Percentiles rank a stretch among this genome's conserved stretches.
Conservation (phyloP, 1,284 basidiomycete species). For the Ustilago tritici region DNA sequence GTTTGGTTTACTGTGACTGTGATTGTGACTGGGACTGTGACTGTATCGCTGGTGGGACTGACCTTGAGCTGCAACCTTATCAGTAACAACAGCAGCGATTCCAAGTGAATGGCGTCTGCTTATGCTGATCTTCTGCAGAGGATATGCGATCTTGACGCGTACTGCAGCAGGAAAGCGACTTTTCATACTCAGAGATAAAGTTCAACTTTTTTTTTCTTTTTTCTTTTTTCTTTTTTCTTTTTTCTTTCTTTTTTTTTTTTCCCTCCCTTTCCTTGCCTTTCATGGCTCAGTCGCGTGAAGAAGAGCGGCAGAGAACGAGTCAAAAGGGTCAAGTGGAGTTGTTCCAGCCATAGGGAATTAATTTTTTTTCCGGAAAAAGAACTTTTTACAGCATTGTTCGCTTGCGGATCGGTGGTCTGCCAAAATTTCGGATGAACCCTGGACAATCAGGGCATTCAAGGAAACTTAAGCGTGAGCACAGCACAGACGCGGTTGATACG, state of each 20-base stretch:
- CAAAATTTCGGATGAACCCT: slow-evolving; percentile 36
- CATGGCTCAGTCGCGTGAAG: slow-evolving; percentile 6
- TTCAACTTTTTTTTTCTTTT: neutral
- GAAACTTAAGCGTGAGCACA: neutral
- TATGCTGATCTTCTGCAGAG: slow-evolving; percentile 7
- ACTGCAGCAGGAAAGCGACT: neutral
- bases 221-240: neutral
- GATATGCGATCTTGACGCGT: neutral
- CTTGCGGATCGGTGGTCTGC: slow-evolving; percentile 12
- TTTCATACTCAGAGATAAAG: slow-evolving; percentile 4
- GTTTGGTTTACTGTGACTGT: neutral
- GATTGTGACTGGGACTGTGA: neutral
- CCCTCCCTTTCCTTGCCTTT: neutral
- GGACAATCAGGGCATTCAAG: slow-evolving; percentile 2
- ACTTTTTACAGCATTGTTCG: slow-evolving; percentile 1
- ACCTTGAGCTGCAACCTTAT: slow-evolving; percentile 11
- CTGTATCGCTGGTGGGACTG: slow-evolving; percentile 11
- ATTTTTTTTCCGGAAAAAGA: slow-evolving; percentile 3
- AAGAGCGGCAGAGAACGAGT: neutral
- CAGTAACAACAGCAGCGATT: neutral
- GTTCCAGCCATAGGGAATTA: neutral
- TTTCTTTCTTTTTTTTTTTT: neutral
- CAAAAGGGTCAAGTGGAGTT: neutral
- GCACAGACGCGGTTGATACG: neutral
- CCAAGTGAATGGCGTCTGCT: slow-evolving; percentile 4